Evolutionary conservation across 2,329 filamentous ascomycete species (phyloP), one percentile per base, ranked within the genome.

Genomic region (Curvularia hawaiiensis): DNA sequence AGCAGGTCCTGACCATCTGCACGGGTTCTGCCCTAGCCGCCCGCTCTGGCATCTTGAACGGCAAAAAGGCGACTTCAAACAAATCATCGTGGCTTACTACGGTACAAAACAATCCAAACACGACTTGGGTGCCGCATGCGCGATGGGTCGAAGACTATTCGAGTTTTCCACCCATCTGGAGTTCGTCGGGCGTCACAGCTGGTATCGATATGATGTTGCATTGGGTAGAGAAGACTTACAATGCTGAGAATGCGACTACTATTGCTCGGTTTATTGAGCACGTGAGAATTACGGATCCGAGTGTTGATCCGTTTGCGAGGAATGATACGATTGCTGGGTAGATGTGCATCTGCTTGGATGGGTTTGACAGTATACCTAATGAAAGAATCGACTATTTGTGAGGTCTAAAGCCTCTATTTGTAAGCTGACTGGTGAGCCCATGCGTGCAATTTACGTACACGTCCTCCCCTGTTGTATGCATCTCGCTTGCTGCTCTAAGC

Each of bases 141-240:
- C 79, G 88, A 44, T 90, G 85, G 83, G 83, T 88, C 0, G 76
- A 79, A 1, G 87, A 90, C 71, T 85, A 84, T 16, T 86, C 88
- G 47, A 59, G 54, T 4, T 48, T 39, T 11, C 63, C 62, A 9
- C 67, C 61, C 3, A 76, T 89, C 6, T 90, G 87, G 85, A 85
- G 82, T 12, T 84, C 84, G 0, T 86, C 85, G 0, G 87, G 88
- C 0, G 81, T 88, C 4, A 82, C 80, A 41, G 84, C 86, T 2
- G 86, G 86, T 0, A 85, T 86, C 50, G 86, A 88, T 75, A 77
- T 83, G 53, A 84, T 80, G 61, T 75, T 86, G 62, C 84, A 82
- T 1, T 88, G 82, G 69, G 76, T 88, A 22, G 78, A 72, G 48
- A 73, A 79, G 38, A 70, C 80, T 9, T 88, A 82, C 69, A 84